phyloP scores from a whole-genome alignment of 495 filamentous ascomycete species.

The Penicillium simplicissimum region DNA sequence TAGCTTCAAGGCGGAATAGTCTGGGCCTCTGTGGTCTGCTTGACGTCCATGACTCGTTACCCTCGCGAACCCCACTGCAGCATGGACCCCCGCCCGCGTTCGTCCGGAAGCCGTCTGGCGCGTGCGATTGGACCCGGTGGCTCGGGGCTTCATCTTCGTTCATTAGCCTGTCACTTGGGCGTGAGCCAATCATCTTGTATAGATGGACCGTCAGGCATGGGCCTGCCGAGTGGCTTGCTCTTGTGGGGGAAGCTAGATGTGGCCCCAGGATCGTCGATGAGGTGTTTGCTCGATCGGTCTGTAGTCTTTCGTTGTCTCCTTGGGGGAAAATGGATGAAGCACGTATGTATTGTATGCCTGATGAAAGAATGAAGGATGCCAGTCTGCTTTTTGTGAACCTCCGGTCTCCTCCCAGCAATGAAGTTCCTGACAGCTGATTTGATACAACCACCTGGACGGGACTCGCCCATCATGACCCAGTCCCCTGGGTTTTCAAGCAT shows the following conservation, averaged over 20 bases:
- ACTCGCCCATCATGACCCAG: neutral
- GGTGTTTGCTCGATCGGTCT: constrained; percentile 2
- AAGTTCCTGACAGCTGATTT: neutral
- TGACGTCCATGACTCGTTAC: constrained; percentile 6
- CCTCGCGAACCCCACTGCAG: constrained; percentile 17
- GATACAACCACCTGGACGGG: constrained; percentile 5
- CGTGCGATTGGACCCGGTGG: constrained; percentile 17
- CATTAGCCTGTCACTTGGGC: constrained; percentile 4
- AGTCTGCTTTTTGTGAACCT: neutral
- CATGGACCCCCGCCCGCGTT: constrained; percentile 8
- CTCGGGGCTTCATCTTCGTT: constrained; percentile 19
- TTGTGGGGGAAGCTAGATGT: constrained; percentile 18
- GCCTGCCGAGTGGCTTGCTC: constrained; percentile 14
- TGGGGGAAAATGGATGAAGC: too few relatives aligned
- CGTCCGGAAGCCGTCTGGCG: constrained; percentile 10
- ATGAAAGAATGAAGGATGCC: neutral
- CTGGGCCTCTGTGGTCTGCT: neutral
- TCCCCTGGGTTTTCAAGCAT: neutral
- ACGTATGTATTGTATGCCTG: neutral
- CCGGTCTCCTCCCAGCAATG: neutral
- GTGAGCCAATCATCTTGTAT: constrained; percentile 16
- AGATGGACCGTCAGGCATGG: neutral
- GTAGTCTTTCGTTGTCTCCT: neutral
- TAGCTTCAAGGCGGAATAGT: constrained; percentile 9
- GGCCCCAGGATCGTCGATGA: constrained; percentile 9